Evolutionary conservation across 208 protist genomes (phyloP), one percentile per base, ranked within the genome.

Genomic region (Angomonas ambiguus): DNA sequence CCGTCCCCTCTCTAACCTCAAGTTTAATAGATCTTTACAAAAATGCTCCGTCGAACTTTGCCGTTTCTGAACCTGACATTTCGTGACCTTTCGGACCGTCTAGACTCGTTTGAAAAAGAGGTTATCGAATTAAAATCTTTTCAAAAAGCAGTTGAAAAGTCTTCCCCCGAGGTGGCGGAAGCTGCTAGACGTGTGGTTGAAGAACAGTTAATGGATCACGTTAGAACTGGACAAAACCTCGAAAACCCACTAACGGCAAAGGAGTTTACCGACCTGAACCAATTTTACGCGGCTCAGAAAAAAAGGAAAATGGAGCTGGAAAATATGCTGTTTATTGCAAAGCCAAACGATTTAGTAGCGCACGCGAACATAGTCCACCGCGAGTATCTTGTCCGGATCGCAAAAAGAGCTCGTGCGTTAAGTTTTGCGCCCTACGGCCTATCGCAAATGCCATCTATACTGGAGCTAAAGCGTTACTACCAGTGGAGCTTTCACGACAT

Each of bases 401-500:
- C 85, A 1, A 66, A 74, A 10, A 58, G 69, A 4, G 79, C 73
- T 24, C 66, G 77, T 20, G 71, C 69, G 25, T 72, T 88, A 31
- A 85, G 71, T 27, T 66, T 71, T 51, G 85, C 85, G 16, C 78
- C 82, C 0, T 79, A 87, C 62, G 85, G 85, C 0, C 72, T 92
- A 8, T 87, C 82, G 18, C 82, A 85, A 34, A 92, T 92, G 85
- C 78, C 75, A 32, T 77, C 74, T 24, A 83, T 92, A 11, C 77
- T 86, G 55, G 74, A 83, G 34, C 60, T 92, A 71, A 82, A 82
- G 41, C 70, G 74, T 33, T 80, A 62, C 27, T 92, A 92, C 65
- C 77, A 92, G 67, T 88, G 82, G 82, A 88, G 74, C 60, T 92
- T 92, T 62, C 82, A 88, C 57, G 85, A 88, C 53, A 74, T 92